Base-by-base conservation (phyloP, 805 yeast genomes). In the Candida ponderosae region DNA sequence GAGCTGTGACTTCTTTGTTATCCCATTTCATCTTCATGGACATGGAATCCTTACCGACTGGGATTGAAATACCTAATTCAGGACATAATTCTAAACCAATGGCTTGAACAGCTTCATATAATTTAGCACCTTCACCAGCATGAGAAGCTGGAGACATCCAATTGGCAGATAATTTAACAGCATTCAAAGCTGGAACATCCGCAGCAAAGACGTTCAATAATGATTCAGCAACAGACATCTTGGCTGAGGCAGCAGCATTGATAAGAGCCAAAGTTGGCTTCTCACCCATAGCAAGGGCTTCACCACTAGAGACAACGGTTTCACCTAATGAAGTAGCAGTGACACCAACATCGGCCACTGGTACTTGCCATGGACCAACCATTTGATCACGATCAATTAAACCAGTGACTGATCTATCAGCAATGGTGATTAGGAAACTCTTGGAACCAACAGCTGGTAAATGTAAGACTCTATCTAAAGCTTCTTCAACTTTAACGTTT, bases 311-410 rank as follows among this genome's bases (percentile, higher is more conserved):
- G 43, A 80, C 60, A 36, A 82, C 58, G 6, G 71, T 68, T 36
- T 78, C 82, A 55, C 96, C 96, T 36, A 87, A 70, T 2, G 96
- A 83, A 0, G 97, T 81, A 41, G 83, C 82, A 18, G 97, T 89
- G 37, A 93, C 96, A 65, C 96, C 97, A 38, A 89, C 97, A 57
- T 93, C 97, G 15, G 97, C 93, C 24, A 93, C 97, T 34, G 99
- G 98, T 9, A 84, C 93, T 70, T 93, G 99, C 97, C 97, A 93
- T 56, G 97, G 97, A 29, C 98, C 98, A 42, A 93, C 97, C 80
- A 89, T 80, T 67, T 93, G 98, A 60, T 93, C 98, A 59, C 98
- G 80, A 54, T 94, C 97, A 43, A 93, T 81, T 50, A 93, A 73
- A 38, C 98, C 98, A 21, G 97, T 90, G 44, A 93, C 93, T n/a